Evolutionary conservation across 768 basidiomycete species (phyloP), one percentile per base, ranked within the genome.

Genomic region (Psilocybe sp.): DNA sequence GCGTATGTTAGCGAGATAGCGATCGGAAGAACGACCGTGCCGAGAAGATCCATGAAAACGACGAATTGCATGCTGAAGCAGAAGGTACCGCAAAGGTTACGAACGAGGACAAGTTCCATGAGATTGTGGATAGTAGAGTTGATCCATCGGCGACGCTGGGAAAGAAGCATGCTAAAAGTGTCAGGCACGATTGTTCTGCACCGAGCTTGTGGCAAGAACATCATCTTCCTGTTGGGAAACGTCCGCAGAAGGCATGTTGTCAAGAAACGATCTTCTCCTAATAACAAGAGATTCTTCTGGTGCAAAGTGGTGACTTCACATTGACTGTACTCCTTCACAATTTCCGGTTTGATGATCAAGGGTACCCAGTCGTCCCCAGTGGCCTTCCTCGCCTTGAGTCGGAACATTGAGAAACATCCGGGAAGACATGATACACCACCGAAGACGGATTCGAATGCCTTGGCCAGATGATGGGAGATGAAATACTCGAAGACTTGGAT

Each of bases 61-160:
- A 98, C 86, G 68, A 98, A 98, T 66, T 98, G 97, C 95, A 98
- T 98, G 70, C 93, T 97, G 73, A 98, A 98, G 76, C 97, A 99
- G 71, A 99, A 99, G 28, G 96, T 98, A 33, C 97, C 97, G 68
- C 97, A 98, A 13, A 98, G 80, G 64, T 99, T 93, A 57, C 90
- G 91, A 36, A 99, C 97, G 53, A 92, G 84, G 33, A 98, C 92
- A 35, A 99, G 87, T 67, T 99, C 97, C 94, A 98, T 98, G 44
- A 99, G 83, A 67, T 99, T 98, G 75, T 98, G 97, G 44, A 99
- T 91, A 0, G 97, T 98, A 13, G 96, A 98, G 69, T 98, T 98
- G 73, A 99, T 98, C 97, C 97, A 99, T 49, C 97, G 87, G 15
- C 97, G 86, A 31, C 97, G 92, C 65, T 99, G 97, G 1, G 97